Evolutionary conservation across 345 rosid species (phyloP), one percentile per base, ranked within the genome.

Genomic region (Hibiscus tridactylites): DNA sequence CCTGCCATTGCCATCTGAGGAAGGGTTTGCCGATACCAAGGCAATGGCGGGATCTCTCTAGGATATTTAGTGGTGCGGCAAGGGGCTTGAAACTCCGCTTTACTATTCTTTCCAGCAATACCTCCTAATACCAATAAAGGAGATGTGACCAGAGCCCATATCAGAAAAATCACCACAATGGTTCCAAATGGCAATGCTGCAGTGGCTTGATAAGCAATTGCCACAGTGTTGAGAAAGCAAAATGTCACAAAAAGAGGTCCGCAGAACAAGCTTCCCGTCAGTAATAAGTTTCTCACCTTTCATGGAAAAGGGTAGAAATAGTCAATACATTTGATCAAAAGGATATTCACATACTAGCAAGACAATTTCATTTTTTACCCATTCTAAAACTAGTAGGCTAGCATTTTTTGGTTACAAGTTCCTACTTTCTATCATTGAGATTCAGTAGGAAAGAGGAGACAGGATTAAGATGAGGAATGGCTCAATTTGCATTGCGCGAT

Each of bases 1-100:
- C 85, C 84, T 4, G 85, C 84, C 88, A 83, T 85, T 16, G 85
- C 88, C 88, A 85, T 85, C 74, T 85, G 85, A 60, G 87, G 88
- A 74, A 85, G 70, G 2, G 84, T 59, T 71, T 66, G 75, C 53
- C 81, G 57, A 68, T 83, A 79, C 88, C 85, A 83, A 31, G 85
- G 83, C 74, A 83, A 61, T 11, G 64, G 73, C 6, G 87, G 84
- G 39, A 85, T 85, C 78, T 83, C 88, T 68, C 84, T 74, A 26
- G 82, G 86, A 62, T 85, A 83, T 62, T 81, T 83, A 4, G 86
- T 81, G 53, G 88, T 85, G 46, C 76, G 85, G 28, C 85, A 83
- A 19, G 84, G 88, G 61, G 84, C 81, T 69, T 85, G 87, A 54
- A 79, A 85, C 78, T 85, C 87, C 65, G 84, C 78, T 64, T 81